phyloP scores from a whole-genome alignment of 768 basidiomycete genomes.

The Leucosporidium scottii region DNA sequence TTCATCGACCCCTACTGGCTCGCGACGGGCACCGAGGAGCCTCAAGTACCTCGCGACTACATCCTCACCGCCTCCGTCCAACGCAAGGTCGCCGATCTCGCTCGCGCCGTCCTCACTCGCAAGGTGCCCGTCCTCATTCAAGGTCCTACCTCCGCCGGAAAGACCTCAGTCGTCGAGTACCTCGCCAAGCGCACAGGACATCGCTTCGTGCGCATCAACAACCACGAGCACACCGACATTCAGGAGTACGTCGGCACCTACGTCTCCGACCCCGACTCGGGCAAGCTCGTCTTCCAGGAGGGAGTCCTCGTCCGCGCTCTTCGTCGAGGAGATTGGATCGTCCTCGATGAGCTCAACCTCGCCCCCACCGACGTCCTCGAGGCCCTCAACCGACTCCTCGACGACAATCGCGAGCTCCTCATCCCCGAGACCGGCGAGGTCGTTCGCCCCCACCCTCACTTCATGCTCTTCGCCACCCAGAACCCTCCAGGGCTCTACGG shows the following conservation, averaged over 20 bases:
- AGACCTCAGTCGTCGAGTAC: constrained; percentile 95
- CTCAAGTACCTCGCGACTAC: constrained; percentile 52
- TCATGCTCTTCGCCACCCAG: constrained; percentile 97
- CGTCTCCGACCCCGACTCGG: constrained; percentile 80
- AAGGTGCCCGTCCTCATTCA: constrained; percentile 93
- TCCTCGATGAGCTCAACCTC: constrained; percentile 92
- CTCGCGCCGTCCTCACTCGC: constrained; percentile 77
- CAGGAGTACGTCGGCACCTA: constrained; percentile 98
- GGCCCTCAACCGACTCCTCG: constrained; percentile 88
- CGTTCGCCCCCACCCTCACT: constrained; percentile 83
- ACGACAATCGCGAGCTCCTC: constrained; percentile 93
- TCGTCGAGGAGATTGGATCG: constrained; percentile 90
- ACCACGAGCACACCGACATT: constrained; percentile 98
- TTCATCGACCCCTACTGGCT: constrained; percentile 90
- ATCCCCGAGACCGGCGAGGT: constrained; percentile 95
- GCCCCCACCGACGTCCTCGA: constrained; percentile 97
- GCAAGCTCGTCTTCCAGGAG: constrained; percentile 91
- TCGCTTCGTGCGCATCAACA: constrained; percentile 95
- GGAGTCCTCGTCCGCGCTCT: constrained; percentile 88
- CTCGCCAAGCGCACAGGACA: constrained; percentile 88
- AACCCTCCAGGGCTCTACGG: constrained; percentile 95
- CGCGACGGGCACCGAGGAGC: constrained; percentile 60
- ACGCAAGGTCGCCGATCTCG: constrained; percentile 86
- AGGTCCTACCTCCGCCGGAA: constrained; percentile 94
- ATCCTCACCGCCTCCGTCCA: constrained; percentile 94